Evolutionary conservation across 2,329 filamentous ascomycete genomes (phyloP), one percentile per base, ranked within the genome.

Genomic region (Paraphaeosphaeria minitans): DNA sequence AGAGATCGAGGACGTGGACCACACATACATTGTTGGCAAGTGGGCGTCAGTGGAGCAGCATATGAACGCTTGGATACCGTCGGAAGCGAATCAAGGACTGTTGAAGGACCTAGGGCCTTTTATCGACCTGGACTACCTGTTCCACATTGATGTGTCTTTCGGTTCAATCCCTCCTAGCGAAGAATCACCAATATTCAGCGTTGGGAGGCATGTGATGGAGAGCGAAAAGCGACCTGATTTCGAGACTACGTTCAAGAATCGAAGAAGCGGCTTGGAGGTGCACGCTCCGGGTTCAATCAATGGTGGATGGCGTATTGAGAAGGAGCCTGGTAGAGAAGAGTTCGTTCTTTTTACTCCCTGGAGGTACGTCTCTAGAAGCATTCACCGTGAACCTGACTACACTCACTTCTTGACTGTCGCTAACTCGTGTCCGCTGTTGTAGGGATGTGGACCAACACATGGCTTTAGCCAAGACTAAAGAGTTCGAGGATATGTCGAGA

Each of bases 91-190:
- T 56, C 75, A 79, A 59, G 63, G 63, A 5, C 37, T 80, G 3
- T 61, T 82, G 6, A 59, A 63, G 10, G 57, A 64, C 13, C 57
- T 82, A 5, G 66, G 70, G 46, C 72, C 72, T 5, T 66, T 74
- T 24, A 13, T 80, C 9, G 72, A 69, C 24, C 72, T 80, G 7
- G 69, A 75, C 21, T 79, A 74, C 73, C 67, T 82, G 65, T 75
- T 77, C 21, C 80, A 82, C 63, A 58, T 81, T n/a, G 73, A 77
- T 43, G 58, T 73, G 19, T 72, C 77, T 52, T 71, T 73, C 14
- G 29, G 64, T 13, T 58, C 56, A 16, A 61, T 73, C 2, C 72
- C 73, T 1, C 50, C 75, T 6, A 53, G 22, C 37, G 19, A 29
- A 7, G 14, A 29, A 4, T 37, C 37, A 14, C 50, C 37, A 3